Base-by-base conservation (phyloP, 805 yeast species). In the Diddensiella caesifluorescens region DNA sequence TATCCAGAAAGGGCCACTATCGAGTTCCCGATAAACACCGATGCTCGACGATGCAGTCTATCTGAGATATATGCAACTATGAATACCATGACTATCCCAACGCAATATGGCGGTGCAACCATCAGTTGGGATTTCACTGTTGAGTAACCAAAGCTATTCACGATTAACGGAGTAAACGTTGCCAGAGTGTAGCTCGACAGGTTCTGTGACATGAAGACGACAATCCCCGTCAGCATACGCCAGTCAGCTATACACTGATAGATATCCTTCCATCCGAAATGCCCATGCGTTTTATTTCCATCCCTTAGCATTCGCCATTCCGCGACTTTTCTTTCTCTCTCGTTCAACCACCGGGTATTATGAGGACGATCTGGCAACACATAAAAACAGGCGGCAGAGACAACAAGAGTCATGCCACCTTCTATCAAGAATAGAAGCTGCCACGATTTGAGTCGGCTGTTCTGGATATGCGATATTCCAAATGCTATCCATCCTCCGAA, bases 401-500 rank as follows among this genome's bases (percentile, higher is more conserved):
- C 45, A 16, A 53, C 48, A 10, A 50, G 55, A 2, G 73, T 68
- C 27, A 59, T 54, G 15, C 65, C 54, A 18, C 73, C 77, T 50
- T 77, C 80, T 30, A 77, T 63, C 43, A 77, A 63, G 54, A 68
- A 77, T 47, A 75, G 63, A 73, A 77, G 75, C 44, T 75, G 59
- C 78, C 79, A 74, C 19, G 77, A 75, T 19, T 59, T 64, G 31
- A 65, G 53, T 4, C 49, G 61, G 38, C 61, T 57, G 43, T 65
- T 63, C 48, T 77, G 69, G 51, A 82, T 65, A 28, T 75, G 77
- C 51, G 75, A 61, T 46, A 80, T 73, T 48, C 69, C 76, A 52
- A 73, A 78, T 4, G 89, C 88, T 50, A 83, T 70, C 22, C 84
- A 76, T 45, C 88, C 88, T 9, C 82, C 80, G 51, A 83, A 81